phyloP scores from a whole-genome alignment of 2,329 filamentous ascomycete genomes.

The Colletotrichum sp. region DNA sequence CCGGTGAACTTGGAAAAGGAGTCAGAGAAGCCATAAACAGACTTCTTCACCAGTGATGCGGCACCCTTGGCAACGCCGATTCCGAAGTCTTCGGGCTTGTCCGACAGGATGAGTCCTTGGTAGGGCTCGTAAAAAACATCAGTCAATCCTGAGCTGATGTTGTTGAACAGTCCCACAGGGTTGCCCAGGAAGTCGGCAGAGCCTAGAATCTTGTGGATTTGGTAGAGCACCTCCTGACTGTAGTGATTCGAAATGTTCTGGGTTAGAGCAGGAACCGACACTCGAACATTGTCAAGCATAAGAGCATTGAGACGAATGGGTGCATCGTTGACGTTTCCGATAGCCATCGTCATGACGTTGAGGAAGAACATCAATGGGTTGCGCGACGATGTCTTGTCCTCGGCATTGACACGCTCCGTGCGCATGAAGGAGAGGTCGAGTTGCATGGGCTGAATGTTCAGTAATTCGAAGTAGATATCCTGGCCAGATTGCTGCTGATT shows the following conservation, averaged over 20 bases:
- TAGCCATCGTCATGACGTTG: constrained; percentile 98
- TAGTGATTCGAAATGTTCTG: constrained; percentile 94
- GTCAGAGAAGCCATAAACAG: constrained; percentile 95
- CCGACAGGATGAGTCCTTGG: constrained; percentile 95
- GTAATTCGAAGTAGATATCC: constrained; percentile 96
- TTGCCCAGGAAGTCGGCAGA: constrained; percentile 98
- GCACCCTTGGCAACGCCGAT: constrained; percentile 96
- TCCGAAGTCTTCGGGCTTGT: constrained; percentile 93
- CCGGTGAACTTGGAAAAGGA: constrained; percentile 98
- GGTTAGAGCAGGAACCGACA: constrained; percentile 83
- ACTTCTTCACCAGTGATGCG: constrained; percentile 97
- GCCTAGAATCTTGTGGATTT: constrained; percentile 96
- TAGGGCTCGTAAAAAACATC: constrained; percentile 99
- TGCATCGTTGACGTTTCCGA: constrained; percentile 98
- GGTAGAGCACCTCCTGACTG: constrained; percentile 92
- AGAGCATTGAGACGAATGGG: constrained; percentile 92
- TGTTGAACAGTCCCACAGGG: constrained; percentile 97
- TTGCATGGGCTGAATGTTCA: constrained; percentile 98
- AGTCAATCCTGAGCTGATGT: constrained; percentile 93
- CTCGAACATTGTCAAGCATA: constrained; percentile 92
- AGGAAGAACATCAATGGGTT: constrained; percentile 99
- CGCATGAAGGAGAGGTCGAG: constrained; percentile 96
- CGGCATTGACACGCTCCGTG: constrained; percentile 94
- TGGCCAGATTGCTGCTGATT: constrained; percentile 83
- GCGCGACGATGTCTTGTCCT: constrained; percentile 87